phyloP scores from a whole-genome alignment of 495 filamentous ascomycete genomes.

The Talaromyces adpressus region DNA sequence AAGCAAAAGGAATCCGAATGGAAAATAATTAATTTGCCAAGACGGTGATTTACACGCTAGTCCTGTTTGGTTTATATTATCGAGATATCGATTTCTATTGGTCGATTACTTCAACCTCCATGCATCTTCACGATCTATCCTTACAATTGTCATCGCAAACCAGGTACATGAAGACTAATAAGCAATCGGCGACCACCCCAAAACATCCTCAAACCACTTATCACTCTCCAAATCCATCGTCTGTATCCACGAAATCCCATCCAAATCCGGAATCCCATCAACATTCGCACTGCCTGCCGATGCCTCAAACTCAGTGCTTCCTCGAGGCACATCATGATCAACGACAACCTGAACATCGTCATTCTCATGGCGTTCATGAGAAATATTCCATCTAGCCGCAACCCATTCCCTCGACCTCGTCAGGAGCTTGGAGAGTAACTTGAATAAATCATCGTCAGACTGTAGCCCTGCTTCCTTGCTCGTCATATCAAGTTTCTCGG shows the following conservation, averaged over 20 bases:
- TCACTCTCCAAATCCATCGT: conserved; percentile 25
- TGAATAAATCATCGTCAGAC: conserved; percentile 21
- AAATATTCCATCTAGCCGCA: conserved; percentile 11
- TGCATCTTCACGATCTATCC: too few species aligned
- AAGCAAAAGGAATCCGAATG: neutral
- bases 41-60: neutral
- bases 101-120: neutral
- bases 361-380: conserved; percentile 2
- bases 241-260: conserved; percentile 24
- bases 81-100: neutral
- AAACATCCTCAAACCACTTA: conserved; percentile 21
- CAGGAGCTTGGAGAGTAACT: conserved; percentile 21
- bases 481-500: conserved; percentile 16
- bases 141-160: too few species aligned
- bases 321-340: neutral
- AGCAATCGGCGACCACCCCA: conserved; percentile 9
- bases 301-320: neutral
- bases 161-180: neutral
- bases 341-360: neutral
- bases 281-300: neutral
- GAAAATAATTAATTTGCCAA: neutral
- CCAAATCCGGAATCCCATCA: conserved; percentile 16
- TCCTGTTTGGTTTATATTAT: neutral
- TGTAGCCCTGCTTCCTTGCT: conserved; percentile 20
- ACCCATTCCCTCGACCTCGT: conserved; percentile 18